Evolutionary conservation across 768 basidiomycete species (phyloP).

Genomic region (Panaeolus cyanescens): DNA sequence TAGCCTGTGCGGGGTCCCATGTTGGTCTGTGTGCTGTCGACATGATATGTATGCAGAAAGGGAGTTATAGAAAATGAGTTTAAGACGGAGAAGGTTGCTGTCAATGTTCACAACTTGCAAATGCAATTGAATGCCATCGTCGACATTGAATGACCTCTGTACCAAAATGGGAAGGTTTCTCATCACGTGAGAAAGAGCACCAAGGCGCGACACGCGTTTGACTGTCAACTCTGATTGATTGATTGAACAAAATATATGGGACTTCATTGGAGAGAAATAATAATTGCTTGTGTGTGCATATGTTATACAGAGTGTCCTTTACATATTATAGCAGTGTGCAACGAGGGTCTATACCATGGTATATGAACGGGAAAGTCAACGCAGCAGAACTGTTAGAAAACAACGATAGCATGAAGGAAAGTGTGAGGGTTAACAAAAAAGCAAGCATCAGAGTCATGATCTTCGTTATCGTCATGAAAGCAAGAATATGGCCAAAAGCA

Average conservation of each 20-base stretch:
- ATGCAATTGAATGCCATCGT: neutral
- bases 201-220: neutral
- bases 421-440: conserved; percentile 11
- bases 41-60: conserved; percentile 41
- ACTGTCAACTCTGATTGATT: neutral
- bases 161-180: conserved; percentile 9
- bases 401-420: neutral
- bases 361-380: neutral
- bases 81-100: neutral
- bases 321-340: conserved; percentile 3
- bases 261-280: neutral
- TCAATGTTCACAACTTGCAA: neutral
- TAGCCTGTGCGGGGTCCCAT: conserved; percentile 97
- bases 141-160: neutral
- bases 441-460: conserved; percentile 3
- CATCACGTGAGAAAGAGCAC: conserved; percentile 12
- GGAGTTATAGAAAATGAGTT: neutral
- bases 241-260: neutral
- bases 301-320: neutral
- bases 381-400: conserved; percentile 2
- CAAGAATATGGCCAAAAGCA: neutral
- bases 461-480: neutral
- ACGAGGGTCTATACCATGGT: neutral
- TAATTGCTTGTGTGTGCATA: neutral
- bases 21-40: conserved; percentile 93